Evolutionary conservation across 306 rosid species (phyloP), one percentile per base, ranked within the genome.

Genomic region (Sindora glabra): DNA sequence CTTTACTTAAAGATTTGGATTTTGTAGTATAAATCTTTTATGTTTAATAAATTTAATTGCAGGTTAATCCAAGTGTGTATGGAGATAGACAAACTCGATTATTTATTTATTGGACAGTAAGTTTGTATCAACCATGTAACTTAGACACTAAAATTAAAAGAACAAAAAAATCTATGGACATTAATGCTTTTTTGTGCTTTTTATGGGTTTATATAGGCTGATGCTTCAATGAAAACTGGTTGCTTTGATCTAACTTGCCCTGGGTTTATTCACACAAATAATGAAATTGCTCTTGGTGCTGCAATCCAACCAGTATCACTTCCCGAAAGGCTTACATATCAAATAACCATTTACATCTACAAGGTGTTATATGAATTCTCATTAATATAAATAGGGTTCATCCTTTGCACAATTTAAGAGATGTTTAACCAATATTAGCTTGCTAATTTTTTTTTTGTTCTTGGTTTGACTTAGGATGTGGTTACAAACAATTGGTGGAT

Each of bases 191-290:
- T n/a, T n/a, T n/a, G n/a, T n/a, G n/a, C n/a, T n/a, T n/a, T n/a
- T 34, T 59, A 17, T 18, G 46, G 26, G 40, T 50, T 24, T 59
- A 6, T 62, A 45, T 62, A 86, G 97, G 75, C 48, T 46, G 97
- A 89, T 54, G 75, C 61, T 2, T 86, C 90, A 45, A 59, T 47
- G 32, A 47, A 68, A 57, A 81, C 86, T 1, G 92, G 97, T 14
- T 89, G 97, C 85, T 77, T 86, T 74, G 95, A 89, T 61, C 83
- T 77, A 14, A 77, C 82, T 0, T 89, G 90, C 60, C 64, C 89
- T 9, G 97, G 97, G 8, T 89, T 89, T 65, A 47, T 86, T 53
- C 95, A 89, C 15, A 86, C 83, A 0, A 82, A 68, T 55, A 71
- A 67, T 5, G 79, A 68, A 9, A 37, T 86, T 18, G 86, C 77